phyloP scores from a whole-genome alignment of 2,329 filamentous ascomycete species.

The Geoglossum cookeanum region DNA sequence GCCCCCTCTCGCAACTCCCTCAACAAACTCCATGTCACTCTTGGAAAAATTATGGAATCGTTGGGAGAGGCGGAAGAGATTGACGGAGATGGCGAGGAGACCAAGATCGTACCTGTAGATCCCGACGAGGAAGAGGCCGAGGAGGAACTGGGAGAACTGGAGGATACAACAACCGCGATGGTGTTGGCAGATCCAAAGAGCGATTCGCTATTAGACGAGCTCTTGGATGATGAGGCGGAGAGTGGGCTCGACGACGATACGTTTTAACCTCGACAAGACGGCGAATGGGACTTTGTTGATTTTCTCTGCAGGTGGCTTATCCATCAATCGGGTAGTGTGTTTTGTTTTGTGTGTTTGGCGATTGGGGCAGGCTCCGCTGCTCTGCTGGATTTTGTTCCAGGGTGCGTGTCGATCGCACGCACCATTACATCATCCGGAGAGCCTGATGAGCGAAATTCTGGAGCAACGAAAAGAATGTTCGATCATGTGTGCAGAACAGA shows the following conservation, averaged over 20 bases:
- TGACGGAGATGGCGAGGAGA: slow-evolving; percentile 13
- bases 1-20: slow-evolving; percentile 32
- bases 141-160: neutral
- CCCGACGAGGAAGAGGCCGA: slow-evolving; percentile 1
- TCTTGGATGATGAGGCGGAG: neutral
- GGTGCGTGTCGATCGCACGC: neutral
- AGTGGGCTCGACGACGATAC: neutral
- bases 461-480: no score
- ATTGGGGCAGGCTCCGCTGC: neutral
- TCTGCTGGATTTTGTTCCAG: neutral
- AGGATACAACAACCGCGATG: neutral
- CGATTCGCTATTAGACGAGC: neutral
- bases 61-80: slow-evolving; percentile 16
- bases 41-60: slow-evolving; percentile 33
- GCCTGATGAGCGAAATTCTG: no score
- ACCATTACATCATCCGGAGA: neutral
- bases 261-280: neutral
- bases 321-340: neutral
- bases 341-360: neutral
- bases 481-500: no score
- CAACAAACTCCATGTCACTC: slow-evolving; percentile 29
- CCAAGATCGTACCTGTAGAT: neutral
- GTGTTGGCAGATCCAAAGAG: neutral
- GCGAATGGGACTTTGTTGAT: neutral
- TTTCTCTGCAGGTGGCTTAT: neutral